These are phyloP conservation scores for Penicillium salamii DNA, from an alignment of 495 filamentous ascomycete genomes.

Conservation along the genomic window DNA sequence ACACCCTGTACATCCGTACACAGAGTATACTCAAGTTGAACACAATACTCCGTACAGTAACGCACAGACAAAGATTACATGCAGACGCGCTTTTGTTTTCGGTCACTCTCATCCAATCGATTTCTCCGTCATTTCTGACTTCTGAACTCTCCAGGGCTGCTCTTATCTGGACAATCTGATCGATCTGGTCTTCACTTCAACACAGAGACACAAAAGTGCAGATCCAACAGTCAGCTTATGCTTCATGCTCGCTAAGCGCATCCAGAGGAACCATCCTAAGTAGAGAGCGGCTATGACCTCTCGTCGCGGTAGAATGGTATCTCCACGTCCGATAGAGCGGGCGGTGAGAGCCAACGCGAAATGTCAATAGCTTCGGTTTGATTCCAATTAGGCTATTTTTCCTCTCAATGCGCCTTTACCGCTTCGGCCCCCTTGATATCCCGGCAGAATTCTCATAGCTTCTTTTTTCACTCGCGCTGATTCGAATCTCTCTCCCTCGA, in stretches of 20 bases:
- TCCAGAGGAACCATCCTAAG: too few species aligned
- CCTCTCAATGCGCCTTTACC: constrained; percentile 7
- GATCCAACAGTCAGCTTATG: too few species aligned
- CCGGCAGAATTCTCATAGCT: constrained; percentile 4
- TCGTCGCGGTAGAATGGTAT: neutral
- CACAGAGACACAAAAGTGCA: too few species aligned
- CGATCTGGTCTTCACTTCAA: too few species aligned
- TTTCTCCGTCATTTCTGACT: neutral
- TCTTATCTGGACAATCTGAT: too few species aligned
- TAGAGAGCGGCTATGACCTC: too few species aligned
- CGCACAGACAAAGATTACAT: constrained; percentile 6
- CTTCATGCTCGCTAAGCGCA: too few species aligned
- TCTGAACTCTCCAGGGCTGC: too few species aligned
- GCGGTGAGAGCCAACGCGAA: constrained; percentile 8
- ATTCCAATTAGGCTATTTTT: constrained; percentile 7
- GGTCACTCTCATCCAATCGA: constrained; percentile 5
- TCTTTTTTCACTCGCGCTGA: constrained; percentile 5
- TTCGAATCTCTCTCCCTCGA: constrained; percentile 6
- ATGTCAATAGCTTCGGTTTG: constrained; percentile 11
- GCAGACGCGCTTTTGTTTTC: constrained; percentile 6
- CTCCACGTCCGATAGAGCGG: neutral
- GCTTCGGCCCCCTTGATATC: constrained; percentile 8
- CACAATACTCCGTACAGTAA: too few species aligned
- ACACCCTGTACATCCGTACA: too few species aligned
- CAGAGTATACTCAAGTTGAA: too few species aligned